Base-by-base conservation (phyloP, 2,329 filamentous ascomycete species). In the Chalara sp. region DNA sequence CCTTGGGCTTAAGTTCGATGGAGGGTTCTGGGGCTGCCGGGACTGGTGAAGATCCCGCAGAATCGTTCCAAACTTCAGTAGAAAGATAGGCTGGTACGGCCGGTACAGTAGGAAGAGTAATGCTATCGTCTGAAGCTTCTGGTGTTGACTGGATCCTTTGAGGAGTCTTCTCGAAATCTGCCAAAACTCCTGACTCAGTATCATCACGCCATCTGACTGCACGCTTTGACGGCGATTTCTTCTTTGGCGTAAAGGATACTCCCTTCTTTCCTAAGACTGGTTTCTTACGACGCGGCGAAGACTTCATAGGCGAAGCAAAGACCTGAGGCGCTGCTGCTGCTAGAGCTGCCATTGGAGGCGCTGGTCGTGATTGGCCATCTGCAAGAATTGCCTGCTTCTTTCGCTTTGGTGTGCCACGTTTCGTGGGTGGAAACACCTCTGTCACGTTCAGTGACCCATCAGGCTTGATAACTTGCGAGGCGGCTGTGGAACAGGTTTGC, bases 171-270 rank as follows among this genome's bases (percentile, higher is more conserved):
- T 92, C 88, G 65, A 92, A 96, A 65, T 97, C 93, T 8, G 87
- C 90, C 50, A 97, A 72, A 1, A 85, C 84, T 29, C 90, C 91
- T 47, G 92, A 83, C 63, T 95, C 86, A 2, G 85, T 89, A 61
- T 97, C 93, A 62, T 95, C 90, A 52, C 89, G 84, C 93, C 93
- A 99, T 57, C 92, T 81, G 5, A 99, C 92, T 44, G 79, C 84
- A 53, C 91, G 81, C 68, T 89, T 89, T 50, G 72, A 66, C 1
- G 83, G 80, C 7, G 80, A 76, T 67, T 84, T 85, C 70, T 87
- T 83, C 69, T 88, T 95, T 55, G 90, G 89, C 1, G 89, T 90
- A 63, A 95, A 95, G 32, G 81, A 80, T 46, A 96, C 76, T 10
- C 83, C 81, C 69, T 95, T 96, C 67, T 75, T 84, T 62, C 68